Base-by-base conservation (phyloP, 129 eudicot species). In the Escallonia herrerae region DNA sequence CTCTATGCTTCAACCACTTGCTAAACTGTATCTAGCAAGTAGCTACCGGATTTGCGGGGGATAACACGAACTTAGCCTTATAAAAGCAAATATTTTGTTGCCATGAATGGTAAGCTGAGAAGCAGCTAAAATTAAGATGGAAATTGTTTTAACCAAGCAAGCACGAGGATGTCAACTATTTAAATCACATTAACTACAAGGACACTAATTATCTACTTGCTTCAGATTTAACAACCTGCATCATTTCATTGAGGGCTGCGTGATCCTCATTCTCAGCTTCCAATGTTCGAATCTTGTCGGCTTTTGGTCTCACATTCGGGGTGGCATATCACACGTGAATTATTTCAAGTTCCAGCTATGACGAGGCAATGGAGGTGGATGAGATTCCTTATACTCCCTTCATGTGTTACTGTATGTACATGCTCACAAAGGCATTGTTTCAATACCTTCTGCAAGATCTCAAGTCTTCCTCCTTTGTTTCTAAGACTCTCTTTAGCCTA, bases 341-440 rank as follows among this genome's bases (percentile, higher is more conserved):
- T 50, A 38, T 39, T 65, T 40, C n/a, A 3, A 39, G 12, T 39
- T 48, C 58, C 69, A 64, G 58, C 58, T 47, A 64, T 49, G 38
- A 12, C 5, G 58, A 39, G 41, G n/a, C 15, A 40, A 8, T 22
- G 8, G 63, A 67, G 63, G 72, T 52, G 54, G 54, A 54, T 67
- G 54, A 68, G 56, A 68, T 68, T 56, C 64, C 64, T 68, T 37
- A n/a, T 68, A 54, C 43, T 56, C 45, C 53, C 72, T 45, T 55
- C 62, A 68, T 39, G 6, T 56, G 9, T 15, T 45, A 42, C 14
- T 66, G 38, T 53, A 42, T 53, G 53, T 6, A 40, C n/a, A 15
- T 15, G n/a, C 38, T 39, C 10, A 15, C 61, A 40, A 15, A 8
- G 15, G 47, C 40, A 15, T 40, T 42, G 47, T 15, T 10, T 7